Percentiles rank a stretch among this genome's conserved stretches.
phyloP scores from a whole-genome alignment of 352 stramenopile species.

The Globisporangium ultimum region DNA sequence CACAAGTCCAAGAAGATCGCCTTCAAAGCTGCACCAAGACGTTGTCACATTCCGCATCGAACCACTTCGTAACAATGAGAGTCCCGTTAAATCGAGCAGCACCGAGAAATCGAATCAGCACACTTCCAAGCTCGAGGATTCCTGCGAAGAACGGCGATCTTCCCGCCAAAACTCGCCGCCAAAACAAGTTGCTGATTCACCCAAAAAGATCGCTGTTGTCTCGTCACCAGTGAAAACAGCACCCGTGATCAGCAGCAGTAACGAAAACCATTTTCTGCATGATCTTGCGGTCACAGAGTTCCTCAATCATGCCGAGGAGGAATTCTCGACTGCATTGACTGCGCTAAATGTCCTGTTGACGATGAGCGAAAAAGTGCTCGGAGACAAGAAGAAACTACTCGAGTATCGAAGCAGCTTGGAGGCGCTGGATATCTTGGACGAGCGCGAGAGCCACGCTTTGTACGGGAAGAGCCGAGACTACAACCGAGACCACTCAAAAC shows the following conservation, averaged over 20 bases:
- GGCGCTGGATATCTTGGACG: slow-evolving; percentile 63
- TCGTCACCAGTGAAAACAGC: slow-evolving; percentile 1
- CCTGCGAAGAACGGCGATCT: neutral
- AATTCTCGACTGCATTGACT: slow-evolving; percentile 73
- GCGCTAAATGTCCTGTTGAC: slow-evolving; percentile 68
- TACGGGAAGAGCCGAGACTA: slow-evolving; percentile 31
- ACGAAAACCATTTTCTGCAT: slow-evolving; percentile 60
- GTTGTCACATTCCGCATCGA: slow-evolving; percentile 21
- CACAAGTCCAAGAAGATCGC: slow-evolving; percentile 1
- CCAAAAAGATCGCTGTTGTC: neutral
- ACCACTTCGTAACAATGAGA: slow-evolving; percentile 7
- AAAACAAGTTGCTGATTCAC: neutral
- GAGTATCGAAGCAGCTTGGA: slow-evolving; percentile 68
- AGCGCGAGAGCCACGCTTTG: slow-evolving; percentile 51
- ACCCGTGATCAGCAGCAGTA: slow-evolving; percentile 4
- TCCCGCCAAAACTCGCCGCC: neutral
- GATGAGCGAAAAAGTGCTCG: slow-evolving; percentile 58
- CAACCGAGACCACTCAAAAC: slow-evolving; percentile 21
- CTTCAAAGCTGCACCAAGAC: slow-evolving; percentile 3
- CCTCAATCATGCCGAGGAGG: slow-evolving; percentile 65
- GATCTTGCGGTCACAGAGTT: slow-evolving; percentile 67
- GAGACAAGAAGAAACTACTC: slow-evolving; percentile 52
- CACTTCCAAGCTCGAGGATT: neutral
- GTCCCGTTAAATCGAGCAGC: slow-evolving; percentile 1
- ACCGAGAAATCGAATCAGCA: slow-evolving; percentile 6